Evolutionary conservation across 768 basidiomycete genomes (phyloP).

Genomic region (Leccinum sublutescens): DNA sequence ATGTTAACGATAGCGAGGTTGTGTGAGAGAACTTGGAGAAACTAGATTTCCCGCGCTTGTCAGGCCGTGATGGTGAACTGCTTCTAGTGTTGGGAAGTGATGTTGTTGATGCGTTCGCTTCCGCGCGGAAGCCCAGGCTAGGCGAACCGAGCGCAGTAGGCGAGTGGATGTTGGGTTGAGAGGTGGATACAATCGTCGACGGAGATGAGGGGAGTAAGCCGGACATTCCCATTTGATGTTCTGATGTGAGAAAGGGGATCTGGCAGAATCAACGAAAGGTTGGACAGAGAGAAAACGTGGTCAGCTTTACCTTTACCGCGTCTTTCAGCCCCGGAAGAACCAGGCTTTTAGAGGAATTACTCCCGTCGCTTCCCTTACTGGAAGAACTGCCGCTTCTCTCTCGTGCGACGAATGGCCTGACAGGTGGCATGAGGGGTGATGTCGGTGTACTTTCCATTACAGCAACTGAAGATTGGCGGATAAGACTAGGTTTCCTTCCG

Average conservation of each 20-base stretch:
- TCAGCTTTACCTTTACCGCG: conserved; percentile 57
- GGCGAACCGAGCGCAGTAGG: conserved; percentile 39
- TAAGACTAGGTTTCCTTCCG: conserved; percentile 38
- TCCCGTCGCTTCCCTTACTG: conserved; percentile 37
- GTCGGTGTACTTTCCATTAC: conserved; percentile 49
- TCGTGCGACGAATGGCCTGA: conserved; percentile 46
- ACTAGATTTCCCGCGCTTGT: conserved; percentile 22
- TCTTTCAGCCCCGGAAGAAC: conserved; percentile 66
- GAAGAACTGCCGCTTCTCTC: conserved; percentile 51
- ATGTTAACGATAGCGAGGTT: conserved; percentile 34
- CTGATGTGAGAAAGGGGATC: conserved; percentile 67
- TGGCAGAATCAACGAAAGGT: conserved; percentile 24
- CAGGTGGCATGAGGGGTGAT: conserved; percentile 41
- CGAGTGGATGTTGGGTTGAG: conserved; percentile 37
- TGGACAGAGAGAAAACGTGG: background rate
- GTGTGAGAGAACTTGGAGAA: conserved; percentile 29
- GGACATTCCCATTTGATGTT: conserved; percentile 64
- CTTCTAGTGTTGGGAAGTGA: conserved; percentile 40
- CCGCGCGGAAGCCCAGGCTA: conserved; percentile 23
- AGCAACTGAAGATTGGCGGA: conserved; percentile 52
- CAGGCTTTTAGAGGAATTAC: conserved; percentile 27
- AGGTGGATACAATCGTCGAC: conserved; percentile 40
- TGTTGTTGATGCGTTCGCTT: conserved; percentile 39
- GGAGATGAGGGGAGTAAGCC: conserved; percentile 79
- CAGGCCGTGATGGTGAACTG: conserved; percentile 26